A percentile compares a stretch with the other conserved stretches of the same genome.
Conservation (phyloP, 352 stramenopile species). For the Phytophthora cryptogea region DNA sequence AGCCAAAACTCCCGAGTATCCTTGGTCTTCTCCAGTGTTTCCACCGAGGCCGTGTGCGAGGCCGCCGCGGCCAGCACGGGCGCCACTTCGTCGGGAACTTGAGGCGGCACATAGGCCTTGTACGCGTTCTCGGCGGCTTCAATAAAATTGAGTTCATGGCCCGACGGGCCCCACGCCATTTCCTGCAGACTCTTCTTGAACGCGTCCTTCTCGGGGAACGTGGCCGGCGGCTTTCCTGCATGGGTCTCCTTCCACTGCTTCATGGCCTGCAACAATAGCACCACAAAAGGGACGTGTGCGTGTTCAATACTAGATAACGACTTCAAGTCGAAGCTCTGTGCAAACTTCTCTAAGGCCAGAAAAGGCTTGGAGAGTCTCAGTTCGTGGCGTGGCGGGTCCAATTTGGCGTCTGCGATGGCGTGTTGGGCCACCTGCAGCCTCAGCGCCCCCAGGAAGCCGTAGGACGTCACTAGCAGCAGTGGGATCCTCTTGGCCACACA, state of each 20-base stretch:
- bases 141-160: conserved; percentile 96
- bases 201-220: conserved; percentile 89
- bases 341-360: conserved; percentile 63
- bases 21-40: conserved; percentile 41
- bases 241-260: conserved; percentile 61
- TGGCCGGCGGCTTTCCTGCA: conserved; percentile 56
- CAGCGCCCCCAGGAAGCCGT: conserved; percentile 93
- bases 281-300: conserved; percentile 93
- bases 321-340: conserved; percentile 62
- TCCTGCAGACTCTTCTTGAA: conserved; percentile 84
- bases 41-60: conserved; percentile 20
- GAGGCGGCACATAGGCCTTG: conserved; percentile 86
- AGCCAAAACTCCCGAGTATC: conserved; percentile 80
- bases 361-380: conserved; percentile 87
- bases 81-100: conserved; percentile 83
- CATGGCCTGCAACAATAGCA: conserved; percentile 87
- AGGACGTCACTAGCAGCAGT: conserved; percentile 86
- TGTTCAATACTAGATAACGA: conserved; percentile 85
- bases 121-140: conserved; percentile 94
- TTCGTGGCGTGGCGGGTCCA: conserved; percentile 87
- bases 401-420: conserved; percentile 90
- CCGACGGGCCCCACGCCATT: conserved; percentile 52
- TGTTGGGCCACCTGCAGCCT: conserved; percentile 89
- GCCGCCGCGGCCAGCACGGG: conserved; percentile 55
- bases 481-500: conserved; percentile 79